phyloP scores from a whole-genome alignment of 2,329 filamentous ascomycete genomes.

The Fusarium sp. region DNA sequence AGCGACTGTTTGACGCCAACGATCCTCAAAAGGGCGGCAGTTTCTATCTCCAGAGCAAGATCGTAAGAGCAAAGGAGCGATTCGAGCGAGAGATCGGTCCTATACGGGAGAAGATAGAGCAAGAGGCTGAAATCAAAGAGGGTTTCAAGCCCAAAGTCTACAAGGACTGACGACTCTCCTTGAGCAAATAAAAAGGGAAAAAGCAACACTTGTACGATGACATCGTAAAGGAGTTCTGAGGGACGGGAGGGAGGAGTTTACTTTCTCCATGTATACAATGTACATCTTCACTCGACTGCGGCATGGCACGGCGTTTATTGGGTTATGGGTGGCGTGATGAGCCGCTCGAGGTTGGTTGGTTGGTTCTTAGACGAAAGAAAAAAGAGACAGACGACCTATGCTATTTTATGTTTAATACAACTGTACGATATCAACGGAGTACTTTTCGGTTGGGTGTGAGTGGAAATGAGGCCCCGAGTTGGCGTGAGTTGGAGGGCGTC shows the following conservation, averaged over 20 bases:
- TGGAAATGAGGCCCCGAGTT: not conserved
- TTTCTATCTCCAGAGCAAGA: slow-evolving; percentile 98
- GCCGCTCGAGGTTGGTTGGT: slow-evolving; percentile 43
- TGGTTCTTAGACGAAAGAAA: slow-evolving; percentile 43
- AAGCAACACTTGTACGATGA: slow-evolving; percentile 36
- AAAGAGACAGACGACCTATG: slow-evolving; percentile 42
- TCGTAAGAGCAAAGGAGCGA: slow-evolving; percentile 88
- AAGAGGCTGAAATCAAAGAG: slow-evolving; percentile 81
- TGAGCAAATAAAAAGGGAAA: not conserved
- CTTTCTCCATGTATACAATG: slow-evolving; percentile 49
- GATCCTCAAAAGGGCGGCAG: slow-evolving; percentile 95
- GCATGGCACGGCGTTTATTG: slow-evolving; percentile 62
- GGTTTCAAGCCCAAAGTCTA: slow-evolving; percentile 97
- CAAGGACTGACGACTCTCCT: slow-evolving; percentile 70
- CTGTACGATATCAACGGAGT: slow-evolving; percentile 41
- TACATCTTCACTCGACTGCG: slow-evolving; percentile 64
- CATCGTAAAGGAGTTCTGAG: slow-evolving; percentile 26
- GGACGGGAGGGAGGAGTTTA: slow-evolving; percentile 18
- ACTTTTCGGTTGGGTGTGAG: not conserved
- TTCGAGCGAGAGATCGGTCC: slow-evolving; percentile 87
- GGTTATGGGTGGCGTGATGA: slow-evolving; percentile 43
- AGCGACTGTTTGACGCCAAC: slow-evolving; percentile 92
- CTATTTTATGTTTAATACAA: slow-evolving; percentile 43
- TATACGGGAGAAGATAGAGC: slow-evolving; percentile 73
- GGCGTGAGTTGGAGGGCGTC: not conserved